A percentile compares a stretch with the other conserved stretches of the same genome.
Evolutionary conservation across 2,329 filamentous ascomycete genomes (phyloP).

Genomic region (Alternaria longipes): DNA sequence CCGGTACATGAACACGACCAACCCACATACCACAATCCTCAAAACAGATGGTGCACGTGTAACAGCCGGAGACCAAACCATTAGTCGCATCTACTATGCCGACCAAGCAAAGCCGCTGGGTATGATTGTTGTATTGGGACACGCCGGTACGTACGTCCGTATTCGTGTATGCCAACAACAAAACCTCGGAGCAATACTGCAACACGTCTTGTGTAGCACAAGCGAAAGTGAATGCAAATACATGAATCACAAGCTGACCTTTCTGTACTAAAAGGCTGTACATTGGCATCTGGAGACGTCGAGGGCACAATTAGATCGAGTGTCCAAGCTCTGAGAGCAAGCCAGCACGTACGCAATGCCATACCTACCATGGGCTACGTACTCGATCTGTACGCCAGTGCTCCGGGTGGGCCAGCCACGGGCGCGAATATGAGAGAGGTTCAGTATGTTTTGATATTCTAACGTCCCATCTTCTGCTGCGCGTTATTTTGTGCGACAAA

Average conservation of each 20-base stretch:
- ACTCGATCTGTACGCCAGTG: conserved; percentile 16
- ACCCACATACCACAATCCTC: conserved; percentile 23
- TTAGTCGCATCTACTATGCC: conserved; percentile 24
- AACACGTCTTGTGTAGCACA: no score
- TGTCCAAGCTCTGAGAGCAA: conserved; percentile 20
- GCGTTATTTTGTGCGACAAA: rapidly evolving
- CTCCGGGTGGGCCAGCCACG: neutral
- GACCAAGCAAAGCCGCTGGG: conserved; percentile 24
- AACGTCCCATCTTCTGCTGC: no score
- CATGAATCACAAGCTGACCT: neutral
- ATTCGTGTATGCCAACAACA: no score
- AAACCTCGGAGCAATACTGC: no score
- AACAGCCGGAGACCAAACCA: neutral
- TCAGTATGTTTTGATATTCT: conserved; percentile 20
- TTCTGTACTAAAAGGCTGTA: conserved; percentile 13
- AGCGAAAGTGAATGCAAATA: neutral
- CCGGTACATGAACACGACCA: conserved; percentile 31
- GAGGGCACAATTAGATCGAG: conserved; percentile 27
- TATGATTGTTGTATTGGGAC: conserved; percentile 35
- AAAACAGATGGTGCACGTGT: conserved; percentile 27
- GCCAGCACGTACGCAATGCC: conserved; percentile 23
- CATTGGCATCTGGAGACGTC: conserved; percentile 12
- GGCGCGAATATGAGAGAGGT: conserved; percentile 25
- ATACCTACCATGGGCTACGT: conserved; percentile 34
- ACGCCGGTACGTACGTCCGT: conserved; percentile 22